Conservation (phyloP, 257 asterid species). For the Solanum tarijense region DNA sequence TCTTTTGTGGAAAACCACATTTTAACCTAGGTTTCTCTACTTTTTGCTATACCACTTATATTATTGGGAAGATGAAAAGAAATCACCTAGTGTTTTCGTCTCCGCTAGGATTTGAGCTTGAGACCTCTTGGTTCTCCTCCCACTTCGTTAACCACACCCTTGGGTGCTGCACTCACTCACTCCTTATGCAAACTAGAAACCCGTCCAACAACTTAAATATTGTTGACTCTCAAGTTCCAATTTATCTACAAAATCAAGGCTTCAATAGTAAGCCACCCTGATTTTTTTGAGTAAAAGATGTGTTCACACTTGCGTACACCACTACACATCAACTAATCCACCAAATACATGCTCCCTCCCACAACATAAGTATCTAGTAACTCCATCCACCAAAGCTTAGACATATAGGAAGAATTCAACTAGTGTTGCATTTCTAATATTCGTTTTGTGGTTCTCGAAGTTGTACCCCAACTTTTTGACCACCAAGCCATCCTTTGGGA, state of each 20-base stretch:
- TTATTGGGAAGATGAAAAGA: background rate
- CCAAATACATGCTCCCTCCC: background rate
- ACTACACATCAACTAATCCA: background rate
- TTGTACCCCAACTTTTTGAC: background rate
- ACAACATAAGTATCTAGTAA: background rate
- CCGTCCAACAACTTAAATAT: background rate
- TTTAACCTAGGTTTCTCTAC: background rate
- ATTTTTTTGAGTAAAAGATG: background rate
- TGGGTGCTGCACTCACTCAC: background rate
- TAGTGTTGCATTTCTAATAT: background rate
- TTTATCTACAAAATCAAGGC: background rate
- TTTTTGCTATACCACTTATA: background rate
- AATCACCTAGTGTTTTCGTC: background rate
- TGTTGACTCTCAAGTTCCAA: background rate
- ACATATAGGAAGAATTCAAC: background rate
- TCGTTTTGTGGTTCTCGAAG: background rate
- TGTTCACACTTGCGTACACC: background rate
- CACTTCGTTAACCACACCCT: background rate
- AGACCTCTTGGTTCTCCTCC: background rate
- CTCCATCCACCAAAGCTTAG: background rate
- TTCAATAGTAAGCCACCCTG: background rate
- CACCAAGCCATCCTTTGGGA: background rate
- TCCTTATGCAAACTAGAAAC: background rate
- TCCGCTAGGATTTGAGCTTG: background rate
- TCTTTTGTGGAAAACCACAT: background rate